Evolutionary conservation across 164 flowering plant genomes (phyloP), one percentile per base, ranked within the genome.

Genomic region (Kingdonia uniflora): DNA sequence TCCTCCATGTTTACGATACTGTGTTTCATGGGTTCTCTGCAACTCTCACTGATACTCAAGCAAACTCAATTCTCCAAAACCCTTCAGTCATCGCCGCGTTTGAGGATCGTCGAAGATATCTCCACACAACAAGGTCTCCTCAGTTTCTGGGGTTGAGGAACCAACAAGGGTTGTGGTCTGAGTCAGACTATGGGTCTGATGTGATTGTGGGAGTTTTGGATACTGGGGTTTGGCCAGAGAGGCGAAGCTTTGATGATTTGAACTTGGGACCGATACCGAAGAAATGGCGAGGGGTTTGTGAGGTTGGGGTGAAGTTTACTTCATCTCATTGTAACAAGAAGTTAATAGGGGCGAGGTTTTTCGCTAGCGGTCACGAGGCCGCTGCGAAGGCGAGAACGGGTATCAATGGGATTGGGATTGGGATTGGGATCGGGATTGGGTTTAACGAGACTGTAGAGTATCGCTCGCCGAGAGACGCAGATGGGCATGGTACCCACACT

Each of bases 91-190:
- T 92, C 52, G 87, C 87, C 11, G 69, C 64, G 2, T 71, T 92
- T 51, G 82, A 76, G 61, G 99, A 92, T 65, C 79, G 71, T 8
- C 78, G 81, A 16, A 75, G 95, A 14, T 55, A 70, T 7, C 91
- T 88, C 45, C 96, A 92, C 79, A 92, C 99, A 51, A 92, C 99
- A 0, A 79, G 99, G 25, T 92, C 99, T n/a, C 99, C 99, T 6
- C 96, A 92, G 66, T 92, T 88, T 51, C 73, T 92, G 2, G 96
- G 96, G 10, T 75, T 92, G 1, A 58, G 92, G 6, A 84, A 74
- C 70, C 91, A 84, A 65, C 67, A 55, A 0, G 96, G 96, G 0
- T 76, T 92, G n/a, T 92, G 96, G 96, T 82, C 97, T 1, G 91
- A 82, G 0, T 84, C 99, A 16, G 88, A 87, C 44, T 87, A 85